phyloP scores from a whole-genome alignment of 768 basidiomycete species.

The Thelephora ganbajun region DNA sequence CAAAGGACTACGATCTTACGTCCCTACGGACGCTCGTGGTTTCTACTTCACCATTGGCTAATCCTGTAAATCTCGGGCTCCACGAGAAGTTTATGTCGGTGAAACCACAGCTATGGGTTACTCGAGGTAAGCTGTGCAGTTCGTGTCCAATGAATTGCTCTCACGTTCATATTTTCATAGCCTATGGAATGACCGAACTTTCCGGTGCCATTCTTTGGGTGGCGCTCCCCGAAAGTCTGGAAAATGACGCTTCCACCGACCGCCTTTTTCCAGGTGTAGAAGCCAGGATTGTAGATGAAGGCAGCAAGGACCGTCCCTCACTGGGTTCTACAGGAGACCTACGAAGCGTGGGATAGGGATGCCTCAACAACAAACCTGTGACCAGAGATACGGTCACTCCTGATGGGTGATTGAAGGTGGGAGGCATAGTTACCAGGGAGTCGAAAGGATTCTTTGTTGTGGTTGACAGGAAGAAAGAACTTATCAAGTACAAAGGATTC shows the following conservation, averaged over 20 bases:
- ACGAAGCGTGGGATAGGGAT: background rate
- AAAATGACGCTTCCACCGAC: background rate
- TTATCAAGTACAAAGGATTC: constrained; percentile 12
- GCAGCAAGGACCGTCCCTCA: background rate
- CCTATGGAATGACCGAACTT: too few species aligned
- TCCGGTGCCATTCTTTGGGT: too few species aligned
- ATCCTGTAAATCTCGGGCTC: too few species aligned
- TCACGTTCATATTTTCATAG: too few species aligned
- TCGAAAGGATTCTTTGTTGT: constrained; percentile 46
- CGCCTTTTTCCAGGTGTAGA: background rate
- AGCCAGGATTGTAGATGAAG: background rate
- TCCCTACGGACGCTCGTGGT: too few species aligned
- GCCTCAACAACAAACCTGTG: constrained; percentile 22
- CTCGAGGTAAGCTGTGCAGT: too few species aligned
- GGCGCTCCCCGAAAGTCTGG: background rate
- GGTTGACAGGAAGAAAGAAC: constrained; percentile 20
- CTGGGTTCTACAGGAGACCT: background rate
- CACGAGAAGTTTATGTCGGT: too few species aligned
- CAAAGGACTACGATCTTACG: too few species aligned
- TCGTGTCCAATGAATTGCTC: too few species aligned
- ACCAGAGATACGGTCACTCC: constrained; percentile 32
- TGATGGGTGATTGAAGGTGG: constrained; percentile 45
- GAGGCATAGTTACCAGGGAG: constrained; percentile 39
- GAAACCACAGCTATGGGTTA: too few species aligned
- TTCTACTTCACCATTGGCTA: too few species aligned